Base-by-base conservation (phyloP, 768 basidiomycete genomes). In the Rickenella mellea region DNA sequence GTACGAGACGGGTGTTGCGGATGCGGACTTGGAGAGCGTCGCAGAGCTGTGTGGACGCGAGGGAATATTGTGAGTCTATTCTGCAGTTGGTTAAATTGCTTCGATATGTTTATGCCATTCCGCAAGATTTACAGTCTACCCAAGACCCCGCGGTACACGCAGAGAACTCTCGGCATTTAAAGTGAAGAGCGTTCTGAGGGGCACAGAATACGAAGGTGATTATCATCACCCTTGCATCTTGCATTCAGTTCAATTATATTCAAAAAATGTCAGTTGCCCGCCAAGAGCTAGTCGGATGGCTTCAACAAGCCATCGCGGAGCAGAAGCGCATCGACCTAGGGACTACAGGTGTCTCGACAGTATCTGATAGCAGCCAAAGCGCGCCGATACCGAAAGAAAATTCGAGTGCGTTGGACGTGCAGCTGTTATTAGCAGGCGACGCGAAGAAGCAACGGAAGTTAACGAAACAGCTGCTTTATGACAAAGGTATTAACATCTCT, bases 171-270 rank as follows among this genome's bases (percentile, higher is more conserved):
- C 75, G 7, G 78, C 79, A 1, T 89, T 84, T 71, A 87, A 81
- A 53, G 77, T 89, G 36, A 88, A 87, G 65, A 88, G 82, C 50
- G 78, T 90, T 19, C 66, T 90, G 39, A 82, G 76, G 56, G 80
- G 82, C 19, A 80, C 79, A 0, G 87, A 89, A 56, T 70, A 75
- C 39, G 86, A 87, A 55, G 62, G 86, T 84, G 48, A 45, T 75
- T 54, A 10, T 2, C 25, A 8, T 6, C 6, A 6, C 25, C 7
- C 17, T 42, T 36, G 2, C 10, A 20, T 28, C 6, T n/a, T 22
- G 45, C 10, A 12, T 4, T 2, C 33, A 15, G 12, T 36, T 14
- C 19, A 30, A n/a, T 49, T 51, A 31, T 55, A 27, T 6, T 12
- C 4, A 25, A 17, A 25, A 3, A 24, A 66, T 63, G 69, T 15